A percentile compares a stretch with the other conserved stretches of the same genome.
Conservation (phyloP, 305 asterid genomes). For the Solanum hybrid region DNA sequence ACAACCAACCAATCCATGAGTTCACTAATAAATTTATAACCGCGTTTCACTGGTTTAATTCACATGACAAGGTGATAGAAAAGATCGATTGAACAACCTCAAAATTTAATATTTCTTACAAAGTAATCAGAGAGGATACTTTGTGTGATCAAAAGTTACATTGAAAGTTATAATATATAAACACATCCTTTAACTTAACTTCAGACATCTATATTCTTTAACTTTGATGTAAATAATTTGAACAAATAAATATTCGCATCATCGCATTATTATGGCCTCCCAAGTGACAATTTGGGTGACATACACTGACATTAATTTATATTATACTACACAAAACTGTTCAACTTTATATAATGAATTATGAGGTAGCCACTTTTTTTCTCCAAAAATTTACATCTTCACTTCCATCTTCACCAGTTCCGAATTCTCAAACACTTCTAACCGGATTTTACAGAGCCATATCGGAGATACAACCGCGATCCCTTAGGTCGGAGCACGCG, state of each 20-base stretch:
- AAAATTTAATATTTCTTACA: neutral
- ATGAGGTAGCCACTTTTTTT: neutral
- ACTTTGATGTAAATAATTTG: rapidly evolving
- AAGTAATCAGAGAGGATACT: neutral
- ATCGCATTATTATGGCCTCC: too few species aligned
- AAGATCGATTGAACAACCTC: too few species aligned
- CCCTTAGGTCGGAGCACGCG: neutral
- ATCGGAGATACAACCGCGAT: neutral
- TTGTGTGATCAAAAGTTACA: too few species aligned
- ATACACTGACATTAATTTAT: too few species aligned
- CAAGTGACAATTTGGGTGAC: too few species aligned
- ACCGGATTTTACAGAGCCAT: neutral
- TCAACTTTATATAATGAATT: neutral
- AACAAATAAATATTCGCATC: too few species aligned
- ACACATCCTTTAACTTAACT: rapidly evolving
- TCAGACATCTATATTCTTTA: neutral
- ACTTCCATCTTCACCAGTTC: neutral
- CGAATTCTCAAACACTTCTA: neutral
- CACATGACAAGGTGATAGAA: neutral
- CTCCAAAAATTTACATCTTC: neutral
- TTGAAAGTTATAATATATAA: too few species aligned
- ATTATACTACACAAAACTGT: neutral
- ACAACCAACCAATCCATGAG: neutral
- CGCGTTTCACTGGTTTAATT: neutral
- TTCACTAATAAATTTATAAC: neutral